Base-by-base conservation (phyloP, 2,329 filamentous ascomycete genomes). In the Ascochyta viciae-villosae region DNA sequence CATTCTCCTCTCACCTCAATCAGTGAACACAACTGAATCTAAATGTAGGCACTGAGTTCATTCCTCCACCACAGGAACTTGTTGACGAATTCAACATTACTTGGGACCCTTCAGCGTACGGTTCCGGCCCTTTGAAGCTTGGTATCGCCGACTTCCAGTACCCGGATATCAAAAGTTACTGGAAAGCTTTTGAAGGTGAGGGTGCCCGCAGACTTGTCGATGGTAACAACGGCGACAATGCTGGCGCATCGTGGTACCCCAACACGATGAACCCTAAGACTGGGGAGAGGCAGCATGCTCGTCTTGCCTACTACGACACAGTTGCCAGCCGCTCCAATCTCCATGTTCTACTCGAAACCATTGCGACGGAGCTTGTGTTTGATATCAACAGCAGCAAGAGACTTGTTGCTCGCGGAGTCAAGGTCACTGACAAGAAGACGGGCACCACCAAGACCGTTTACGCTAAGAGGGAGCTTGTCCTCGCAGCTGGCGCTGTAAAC, bases 401-500 rank as follows among this genome's bases (percentile, higher is more conserved):
- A 27, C 59, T 68, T 15, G 61, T 56, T 22, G 67, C 66, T 3
- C 61, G 49, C 26, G 70, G 71, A 13, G 70, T 74, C 26, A 65
- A 64, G 39, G 46, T 70, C n/a, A 64, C 59, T 9, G 45, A 63
- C 37, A 63, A 59, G n/a, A 56, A 58, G 26, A 65, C 57, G 5
- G 55, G 54, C n/a, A 43, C 42, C 7, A 60, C 60, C 6, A 60
- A 43, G 16, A 66, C 56, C 8, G 61, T 67, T 1, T 67, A 67
- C 42, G 71, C 68, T 4, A 69, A 60, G 38, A 66, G 68, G 29
- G 87, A 89, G 62, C 80, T 89, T 5, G 78, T 89, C 16, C 67
- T 89, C 1, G 85, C 84, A 1, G 87, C 87, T 2, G 82, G 79
- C 24, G 74, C 68, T 84, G 26, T 80, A 82, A 64, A 86, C 83